Evolutionary conservation across 345 rosid species (phyloP), one percentile per base, ranked within the genome.

Genomic region (Durio zibethinus): DNA sequence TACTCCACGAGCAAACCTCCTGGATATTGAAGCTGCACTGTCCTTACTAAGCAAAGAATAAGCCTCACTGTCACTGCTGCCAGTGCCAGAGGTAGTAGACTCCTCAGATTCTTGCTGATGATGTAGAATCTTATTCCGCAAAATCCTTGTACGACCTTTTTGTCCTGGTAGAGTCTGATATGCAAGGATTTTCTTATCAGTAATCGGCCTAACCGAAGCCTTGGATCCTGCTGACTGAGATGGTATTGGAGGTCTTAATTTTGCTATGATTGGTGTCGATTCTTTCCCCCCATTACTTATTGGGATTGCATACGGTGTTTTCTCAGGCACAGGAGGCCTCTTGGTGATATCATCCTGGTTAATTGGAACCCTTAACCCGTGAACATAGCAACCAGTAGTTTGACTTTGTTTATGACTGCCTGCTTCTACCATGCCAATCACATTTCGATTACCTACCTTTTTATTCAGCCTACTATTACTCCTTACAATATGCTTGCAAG

Each of bases 21-120:
- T 54, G 60, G 61, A 67, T 72, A 16, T 18, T 50, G 74, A 71
- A 35, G 74, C 2, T 20, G 56, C 50, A 69, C 69, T 47, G 56
- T 52, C 54, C 72, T 53, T 47, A 36, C 63, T 52, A 23, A 57
- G 31, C 31, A 48, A 54, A 10, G 84, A 77, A 57, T 70, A 61
- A 10, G 60, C 20, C 56, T 72, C 77, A 20, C 53, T 66, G 21
- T 67, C 78, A 33, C 63, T 47, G 76, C 38, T 56, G 61, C 78
- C 40, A 38, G 40, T 38, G 40, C 40, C 59, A 59, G 78, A 80
- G 72, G 74, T 82, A 45, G 88, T 79, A 33, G 80, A 80, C 60
- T 74, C 54, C 23, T 77, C 68, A 15, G 78, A 42, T 65, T 84
- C 86, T 38, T 33, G 53, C 45, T 21, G 77, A 38, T 38, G 21